phyloP scores from a whole-genome alignment of 2,329 filamentous ascomycete species.

The Colletotrichum liriopes region DNA sequence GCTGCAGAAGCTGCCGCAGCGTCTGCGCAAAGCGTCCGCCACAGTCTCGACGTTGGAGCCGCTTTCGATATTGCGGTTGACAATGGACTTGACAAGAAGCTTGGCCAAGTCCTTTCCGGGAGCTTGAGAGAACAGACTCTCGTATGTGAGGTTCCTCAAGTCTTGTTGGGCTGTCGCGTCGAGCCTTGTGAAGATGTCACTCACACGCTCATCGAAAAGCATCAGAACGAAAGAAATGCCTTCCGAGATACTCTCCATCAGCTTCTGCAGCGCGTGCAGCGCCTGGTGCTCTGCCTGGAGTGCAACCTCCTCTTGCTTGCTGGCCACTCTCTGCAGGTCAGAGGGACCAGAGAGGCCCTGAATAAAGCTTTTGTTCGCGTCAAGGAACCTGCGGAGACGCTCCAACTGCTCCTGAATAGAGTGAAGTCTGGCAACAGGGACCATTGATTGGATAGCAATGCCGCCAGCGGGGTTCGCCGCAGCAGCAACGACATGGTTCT shows the following conservation, averaged over 20 bases:
- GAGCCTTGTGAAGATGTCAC: conserved; percentile 87
- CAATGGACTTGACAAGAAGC: conserved; percentile 95
- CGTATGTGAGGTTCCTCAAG: conserved; percentile 86
- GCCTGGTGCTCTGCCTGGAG: conserved; percentile 96
- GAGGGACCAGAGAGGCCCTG: conserved; percentile 94
- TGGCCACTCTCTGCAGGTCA: conserved; percentile 82
- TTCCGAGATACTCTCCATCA: conserved; percentile 93
- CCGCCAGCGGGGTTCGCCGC: conserved; percentile 69
- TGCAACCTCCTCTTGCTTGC: conserved; percentile 91
- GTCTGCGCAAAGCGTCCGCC: conserved; percentile 90
- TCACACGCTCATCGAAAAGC: conserved; percentile 92
- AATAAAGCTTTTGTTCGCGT: conserved; percentile 90
- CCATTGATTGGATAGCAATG: conserved; percentile 76
- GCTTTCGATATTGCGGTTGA: conserved; percentile 97
- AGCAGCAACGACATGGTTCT: conserved; percentile 78
- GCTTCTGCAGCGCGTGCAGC: conserved; percentile 85
- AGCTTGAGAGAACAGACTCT: conserved; percentile 85
- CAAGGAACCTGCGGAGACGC: conserved; percentile 84
- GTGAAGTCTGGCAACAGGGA: conserved; percentile 78
- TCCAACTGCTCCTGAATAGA: conserved; percentile 86
- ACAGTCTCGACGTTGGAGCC: conserved; percentile 98
- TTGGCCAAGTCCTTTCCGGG: conserved; percentile 92
- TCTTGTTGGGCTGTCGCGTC: conserved; percentile 79
- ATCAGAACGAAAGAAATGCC: conserved; percentile 97
- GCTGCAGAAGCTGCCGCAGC: conserved; percentile 98